These are phyloP conservation scores for Aspergillus bertholletiae DNA, from an alignment of 495 filamentous ascomycete species.

Conservation along the genomic window DNA sequence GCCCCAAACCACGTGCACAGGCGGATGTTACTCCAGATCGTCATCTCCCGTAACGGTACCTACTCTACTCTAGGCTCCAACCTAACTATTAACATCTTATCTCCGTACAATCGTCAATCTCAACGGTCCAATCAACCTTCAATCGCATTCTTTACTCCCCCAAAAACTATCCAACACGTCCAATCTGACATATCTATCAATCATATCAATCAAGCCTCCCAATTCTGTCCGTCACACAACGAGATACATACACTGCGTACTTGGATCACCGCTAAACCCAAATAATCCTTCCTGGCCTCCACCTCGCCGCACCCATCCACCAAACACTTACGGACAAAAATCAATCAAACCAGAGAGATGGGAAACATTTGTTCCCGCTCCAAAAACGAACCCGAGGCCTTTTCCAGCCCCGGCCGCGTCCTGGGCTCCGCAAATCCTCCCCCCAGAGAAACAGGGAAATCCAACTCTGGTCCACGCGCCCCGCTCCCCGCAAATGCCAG, in stretches of 20 bases:
- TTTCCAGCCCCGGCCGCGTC: slow-evolving; percentile 61
- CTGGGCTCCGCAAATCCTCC: slow-evolving; percentile 45
- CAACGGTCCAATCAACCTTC: neutral
- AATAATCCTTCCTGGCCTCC: neutral
- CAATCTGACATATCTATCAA: neutral
- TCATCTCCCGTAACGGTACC: too few relatives aligned
- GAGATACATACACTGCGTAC: neutral
- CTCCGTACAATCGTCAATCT: neutral
- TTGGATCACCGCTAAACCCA: neutral
- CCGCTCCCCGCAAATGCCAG: slow-evolving; percentile 40
- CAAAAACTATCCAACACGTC: neutral
- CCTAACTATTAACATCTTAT: neutral
- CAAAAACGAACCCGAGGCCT: slow-evolving; percentile 49
- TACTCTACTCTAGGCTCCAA: neutral
- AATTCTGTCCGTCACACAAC: neutral
- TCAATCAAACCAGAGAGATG: slow-evolving; percentile 45
- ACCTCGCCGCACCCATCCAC: neutral
- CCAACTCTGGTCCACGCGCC: slow-evolving; percentile 29
- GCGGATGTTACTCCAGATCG: slow-evolving; percentile 3
- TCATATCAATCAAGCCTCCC: neutral
- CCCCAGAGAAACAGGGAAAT: slow-evolving; percentile 9
- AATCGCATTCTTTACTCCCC: neutral
- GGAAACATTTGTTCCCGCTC: slow-evolving; percentile 71
- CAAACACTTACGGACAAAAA: neutral
- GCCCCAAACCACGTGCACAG: slow-evolving; percentile 5